Evolutionary conservation across 345 rosid genomes (phyloP).

Genomic region (Gossypium mustelinum): DNA sequence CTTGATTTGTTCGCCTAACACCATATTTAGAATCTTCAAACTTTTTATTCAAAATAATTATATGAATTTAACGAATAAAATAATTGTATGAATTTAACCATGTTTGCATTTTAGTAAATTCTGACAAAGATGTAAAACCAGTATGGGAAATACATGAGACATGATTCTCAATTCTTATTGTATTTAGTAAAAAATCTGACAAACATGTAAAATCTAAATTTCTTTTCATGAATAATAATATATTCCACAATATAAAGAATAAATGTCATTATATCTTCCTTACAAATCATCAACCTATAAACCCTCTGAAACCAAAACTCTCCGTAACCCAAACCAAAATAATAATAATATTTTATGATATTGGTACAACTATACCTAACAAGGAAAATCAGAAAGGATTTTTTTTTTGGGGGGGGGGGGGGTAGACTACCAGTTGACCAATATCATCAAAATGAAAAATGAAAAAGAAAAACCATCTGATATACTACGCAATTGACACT

Average conservation of each 20-base stretch:
- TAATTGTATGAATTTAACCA: too few relatives aligned
- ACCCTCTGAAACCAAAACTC: conserved; percentile 17
- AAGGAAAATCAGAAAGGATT: neutral
- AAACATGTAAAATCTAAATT: neutral
- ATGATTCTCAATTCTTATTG: too few relatives aligned
- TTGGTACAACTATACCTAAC: neutral
- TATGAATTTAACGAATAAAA: too few relatives aligned
- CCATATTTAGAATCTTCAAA: too few relatives aligned
- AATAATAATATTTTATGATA: neutral
- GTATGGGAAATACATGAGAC: too few relatives aligned
- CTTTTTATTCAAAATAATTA: too few relatives aligned
- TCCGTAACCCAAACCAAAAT: neutral
- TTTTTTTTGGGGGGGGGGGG: too few relatives aligned
- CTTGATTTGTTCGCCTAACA: too few relatives aligned
- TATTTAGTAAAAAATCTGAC: neutral
- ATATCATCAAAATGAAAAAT: neutral
- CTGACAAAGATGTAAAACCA: too few relatives aligned
- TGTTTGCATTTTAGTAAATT: too few relatives aligned
- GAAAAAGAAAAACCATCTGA: neutral
- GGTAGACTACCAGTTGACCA: conserved; percentile 1
- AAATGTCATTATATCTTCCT: conserved; percentile 3
- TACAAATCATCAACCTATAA: conserved; percentile 15
- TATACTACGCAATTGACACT: conserved; percentile 12
- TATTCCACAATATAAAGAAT: conserved; percentile 22
- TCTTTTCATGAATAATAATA: neutral